Percentiles rank a stretch among this genome's conserved stretches.
Evolutionary conservation across 352 stramenopile species (phyloP).

Genomic region (Halophytophthora batemanensis): DNA sequence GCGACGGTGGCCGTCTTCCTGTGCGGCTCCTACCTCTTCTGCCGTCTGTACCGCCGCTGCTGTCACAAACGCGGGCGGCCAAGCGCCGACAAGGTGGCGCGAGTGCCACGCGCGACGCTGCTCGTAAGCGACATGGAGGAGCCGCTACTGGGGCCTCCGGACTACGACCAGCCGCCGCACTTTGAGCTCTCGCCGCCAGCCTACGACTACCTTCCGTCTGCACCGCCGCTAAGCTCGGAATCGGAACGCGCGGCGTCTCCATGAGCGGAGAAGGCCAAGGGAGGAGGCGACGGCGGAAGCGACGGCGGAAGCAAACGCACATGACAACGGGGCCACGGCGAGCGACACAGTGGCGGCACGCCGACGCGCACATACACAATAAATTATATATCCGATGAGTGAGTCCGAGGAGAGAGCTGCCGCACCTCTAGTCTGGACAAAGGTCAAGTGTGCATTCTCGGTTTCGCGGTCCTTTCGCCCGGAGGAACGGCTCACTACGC

Average conservation of each 20-base stretch:
- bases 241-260: conserved; percentile 9
- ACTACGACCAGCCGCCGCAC: conserved; percentile 34
- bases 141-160: conserved; percentile 43
- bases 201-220: conserved; percentile 62
- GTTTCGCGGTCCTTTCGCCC: too few species aligned
- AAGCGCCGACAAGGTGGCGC: conserved; percentile 11
- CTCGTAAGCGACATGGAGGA: conserved; percentile 65
- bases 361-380: conserved; percentile 12
- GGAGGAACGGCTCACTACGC: too few species aligned
- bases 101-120: conserved; percentile 23
- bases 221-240: conserved; percentile 48
- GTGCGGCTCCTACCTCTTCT: conserved; percentile 47
- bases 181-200: conserved; percentile 39
- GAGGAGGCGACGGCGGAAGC: background rate
- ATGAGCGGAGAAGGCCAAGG: background rate
- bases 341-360: too few species aligned
- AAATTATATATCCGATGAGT: conserved; percentile 29
- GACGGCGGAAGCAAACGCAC: background rate
- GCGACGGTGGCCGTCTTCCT: conserved; percentile 44
- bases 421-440: too few species aligned
- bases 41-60: conserved; percentile 44
- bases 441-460: background rate
- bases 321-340: background rate
- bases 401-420: conserved; percentile 2
- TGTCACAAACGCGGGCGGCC: conserved; percentile 8